Conservation (phyloP, 2,329 filamentous ascomycete species). For the Rachicladosporium sp. region DNA sequence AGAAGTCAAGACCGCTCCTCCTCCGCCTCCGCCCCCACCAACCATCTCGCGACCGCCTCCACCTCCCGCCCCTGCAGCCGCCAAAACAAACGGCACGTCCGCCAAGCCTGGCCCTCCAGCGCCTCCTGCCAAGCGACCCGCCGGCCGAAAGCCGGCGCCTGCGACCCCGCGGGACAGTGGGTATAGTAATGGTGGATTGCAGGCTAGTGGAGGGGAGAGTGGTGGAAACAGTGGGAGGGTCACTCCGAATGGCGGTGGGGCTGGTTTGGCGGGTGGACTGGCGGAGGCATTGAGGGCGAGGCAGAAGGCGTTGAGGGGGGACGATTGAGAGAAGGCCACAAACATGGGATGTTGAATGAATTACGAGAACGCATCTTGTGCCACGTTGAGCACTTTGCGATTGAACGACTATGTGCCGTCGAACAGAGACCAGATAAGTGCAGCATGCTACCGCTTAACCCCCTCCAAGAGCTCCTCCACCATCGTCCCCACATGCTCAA, state of each 20-base stretch:
- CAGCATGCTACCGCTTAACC: no score
- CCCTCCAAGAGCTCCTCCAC: slow-evolving; percentile 7
- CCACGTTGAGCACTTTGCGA: no score
- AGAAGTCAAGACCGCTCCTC: slow-evolving; percentile 50
- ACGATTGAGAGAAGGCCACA: no score
- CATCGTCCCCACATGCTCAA: slow-evolving; percentile 7
- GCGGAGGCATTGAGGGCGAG: slow-evolving; percentile 38
- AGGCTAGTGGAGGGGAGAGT: no score
- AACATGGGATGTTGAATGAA: no score
- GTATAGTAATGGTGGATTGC: slow-evolving; percentile 26
- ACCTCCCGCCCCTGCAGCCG: slow-evolving; percentile 42
- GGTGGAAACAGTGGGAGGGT: slow-evolving; percentile 21
- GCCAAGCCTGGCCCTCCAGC: slow-evolving; percentile 62
- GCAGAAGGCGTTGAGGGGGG: slow-evolving; percentile 37
- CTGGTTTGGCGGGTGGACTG: slow-evolving; percentile 34
- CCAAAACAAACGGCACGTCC: slow-evolving; percentile 9
- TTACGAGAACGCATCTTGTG: no score
- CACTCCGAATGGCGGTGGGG: slow-evolving; percentile 26
- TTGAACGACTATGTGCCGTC: no score
- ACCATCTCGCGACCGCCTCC: slow-evolving; percentile 41
- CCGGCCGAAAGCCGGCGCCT: slow-evolving; percentile 57
- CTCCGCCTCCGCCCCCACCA: slow-evolving; percentile 39
- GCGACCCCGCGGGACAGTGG: slow-evolving; percentile 51
- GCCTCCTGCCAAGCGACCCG: slow-evolving; percentile 70
- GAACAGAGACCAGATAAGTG: no score